Percentiles rank a stretch among this genome's conserved stretches.
Evolutionary conservation across 1,284 basidiomycete genomes (phyloP).

Genomic region (Termitomyces sp.): DNA sequence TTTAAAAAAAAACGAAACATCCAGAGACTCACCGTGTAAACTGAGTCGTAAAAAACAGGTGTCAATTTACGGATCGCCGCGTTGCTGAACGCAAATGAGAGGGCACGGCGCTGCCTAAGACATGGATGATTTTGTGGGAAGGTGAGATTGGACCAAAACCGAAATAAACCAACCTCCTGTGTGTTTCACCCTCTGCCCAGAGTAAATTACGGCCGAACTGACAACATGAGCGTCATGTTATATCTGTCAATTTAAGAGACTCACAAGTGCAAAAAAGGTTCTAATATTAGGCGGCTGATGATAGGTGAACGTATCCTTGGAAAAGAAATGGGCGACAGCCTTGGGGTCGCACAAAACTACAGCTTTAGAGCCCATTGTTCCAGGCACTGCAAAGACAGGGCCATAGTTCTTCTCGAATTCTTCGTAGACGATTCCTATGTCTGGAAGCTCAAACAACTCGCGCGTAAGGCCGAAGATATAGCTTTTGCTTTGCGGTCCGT

Average conservation of each 20-base stretch:
- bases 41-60: constrained; percentile 32
- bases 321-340: constrained; percentile 42
- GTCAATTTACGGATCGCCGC: constrained; percentile 31
- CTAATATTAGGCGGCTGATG: constrained; percentile 21
- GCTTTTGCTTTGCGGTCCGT: constrained; percentile 25
- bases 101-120: constrained; percentile 31
- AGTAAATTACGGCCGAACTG: constrained; percentile 40
- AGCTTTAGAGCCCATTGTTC: constrained; percentile 28
- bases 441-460: constrained; percentile 17
- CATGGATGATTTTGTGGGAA: neutral
- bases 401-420: constrained; percentile 42
- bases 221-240: neutral
- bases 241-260: neutral
- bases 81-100: constrained; percentile 36
- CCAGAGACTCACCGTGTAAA: constrained; percentile 35
- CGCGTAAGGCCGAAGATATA: constrained; percentile 26
- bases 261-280: neutral
- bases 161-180: constrained; percentile 28
- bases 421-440: constrained; percentile 26
- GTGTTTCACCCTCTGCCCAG: constrained; percentile 34
- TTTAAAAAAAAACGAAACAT: neutral
- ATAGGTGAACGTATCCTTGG: constrained; percentile 40
- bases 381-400: constrained; percentile 34
- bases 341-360: constrained; percentile 45
- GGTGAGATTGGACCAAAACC: no score